Percentiles rank a stretch among this genome's conserved stretches.
phyloP scores from a whole-genome alignment of 257 asterid genomes.

The Fraxinus excelsior region DNA sequence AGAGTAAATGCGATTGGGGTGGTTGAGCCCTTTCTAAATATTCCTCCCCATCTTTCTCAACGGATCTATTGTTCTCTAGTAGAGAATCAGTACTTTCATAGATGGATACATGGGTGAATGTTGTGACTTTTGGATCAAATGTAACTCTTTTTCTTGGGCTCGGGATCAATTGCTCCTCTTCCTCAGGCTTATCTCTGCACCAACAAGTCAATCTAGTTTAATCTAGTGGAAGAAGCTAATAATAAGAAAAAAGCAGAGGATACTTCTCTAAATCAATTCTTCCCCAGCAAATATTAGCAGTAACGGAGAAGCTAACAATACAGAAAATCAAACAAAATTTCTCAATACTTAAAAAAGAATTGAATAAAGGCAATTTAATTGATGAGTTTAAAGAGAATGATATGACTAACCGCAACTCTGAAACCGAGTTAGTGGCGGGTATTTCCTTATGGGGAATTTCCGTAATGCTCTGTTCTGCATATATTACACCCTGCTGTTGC shows the following conservation, averaged over 20 bases:
- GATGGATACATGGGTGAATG: conserved; percentile 63
- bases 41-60: conserved; percentile 34
- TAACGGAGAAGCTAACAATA: neutral
- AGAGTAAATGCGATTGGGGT: conserved; percentile 36
- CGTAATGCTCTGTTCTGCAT: conserved; percentile 44
- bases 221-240: neutral
- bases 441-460: conserved; percentile 47
- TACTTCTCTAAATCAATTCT: neutral
- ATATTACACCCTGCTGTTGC: conserved; percentile 33
- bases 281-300: neutral
- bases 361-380: neutral
- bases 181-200: conserved; percentile 56
- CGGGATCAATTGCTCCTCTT: conserved; percentile 50
- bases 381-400: conserved; percentile 13
- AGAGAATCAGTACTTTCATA: conserved; percentile 62
- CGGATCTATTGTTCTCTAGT: conserved; percentile 33
- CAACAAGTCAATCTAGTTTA: conserved; percentile 19
- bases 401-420: conserved; percentile 52
- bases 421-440: conserved; percentile 34
- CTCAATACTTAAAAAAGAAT: neutral
- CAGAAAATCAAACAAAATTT: neutral
- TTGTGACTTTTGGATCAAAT: conserved; percentile 70
- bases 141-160: conserved; percentile 75
- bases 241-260: neutral
- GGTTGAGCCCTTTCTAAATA: conserved; percentile 23